These are phyloP conservation scores for Oryza glaberrima DNA, from an alignment of 176 grass and related monocot genomes.

Conservation along the genomic window DNA sequence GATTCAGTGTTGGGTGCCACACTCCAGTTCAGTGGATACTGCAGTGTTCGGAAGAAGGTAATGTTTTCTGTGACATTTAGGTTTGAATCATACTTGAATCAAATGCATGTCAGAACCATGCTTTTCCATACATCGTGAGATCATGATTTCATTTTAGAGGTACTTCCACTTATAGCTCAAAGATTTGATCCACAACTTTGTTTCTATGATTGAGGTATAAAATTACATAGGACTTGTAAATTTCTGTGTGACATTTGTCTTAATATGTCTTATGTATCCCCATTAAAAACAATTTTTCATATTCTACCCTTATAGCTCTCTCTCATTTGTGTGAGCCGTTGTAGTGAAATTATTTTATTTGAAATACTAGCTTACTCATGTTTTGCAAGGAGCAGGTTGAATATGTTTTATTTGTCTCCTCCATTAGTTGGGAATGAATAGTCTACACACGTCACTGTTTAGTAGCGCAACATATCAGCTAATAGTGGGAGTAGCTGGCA, in stretches of 20 bases:
- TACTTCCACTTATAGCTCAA: background rate
- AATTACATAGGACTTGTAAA: background rate
- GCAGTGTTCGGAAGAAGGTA: slow-evolving; percentile 90
- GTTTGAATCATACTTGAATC: background rate
- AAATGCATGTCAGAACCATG: background rate
- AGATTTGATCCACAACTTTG: background rate
- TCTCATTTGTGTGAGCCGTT: slow-evolving; percentile 3
- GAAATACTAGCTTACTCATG: background rate
- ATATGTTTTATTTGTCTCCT: too few relatives aligned
- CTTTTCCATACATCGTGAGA: slow-evolving; percentile 13
- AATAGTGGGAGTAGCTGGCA: too few relatives aligned
- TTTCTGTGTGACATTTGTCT: background rate
- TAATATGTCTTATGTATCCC: background rate
- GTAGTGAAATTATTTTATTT: slow-evolving; percentile 1
- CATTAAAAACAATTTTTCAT: background rate
- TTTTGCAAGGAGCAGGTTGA: too few relatives aligned
- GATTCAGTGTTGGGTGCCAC: slow-evolving; percentile 96
- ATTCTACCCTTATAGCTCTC: background rate
- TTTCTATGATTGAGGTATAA: background rate
- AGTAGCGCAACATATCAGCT: too few relatives aligned
- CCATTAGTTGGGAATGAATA: too few relatives aligned
- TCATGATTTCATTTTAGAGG: background rate
- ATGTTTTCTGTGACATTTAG: slow-evolving; percentile 24
- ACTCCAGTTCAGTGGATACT: slow-evolving; percentile 91
- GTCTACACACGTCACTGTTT: too few relatives aligned